phyloP scores from a whole-genome alignment of 805 yeast species.

The Wickerhamiella spandovensis region DNA sequence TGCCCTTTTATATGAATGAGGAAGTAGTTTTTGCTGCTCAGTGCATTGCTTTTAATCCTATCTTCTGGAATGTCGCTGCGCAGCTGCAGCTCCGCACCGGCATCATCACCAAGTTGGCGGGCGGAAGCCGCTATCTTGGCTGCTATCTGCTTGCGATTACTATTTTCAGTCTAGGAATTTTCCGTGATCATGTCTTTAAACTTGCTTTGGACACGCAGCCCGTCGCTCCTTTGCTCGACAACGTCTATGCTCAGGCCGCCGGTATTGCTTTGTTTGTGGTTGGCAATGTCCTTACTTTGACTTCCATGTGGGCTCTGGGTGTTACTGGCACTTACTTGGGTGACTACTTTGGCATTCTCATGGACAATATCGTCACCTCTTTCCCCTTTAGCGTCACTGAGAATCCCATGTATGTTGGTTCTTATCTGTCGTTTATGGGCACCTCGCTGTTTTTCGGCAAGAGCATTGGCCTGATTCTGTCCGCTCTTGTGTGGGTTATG shows the following conservation, averaged over 20 bases:
- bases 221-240: constrained; percentile 38
- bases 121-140: constrained; percentile 54
- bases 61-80: constrained; percentile 91
- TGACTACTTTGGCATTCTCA: constrained; percentile 91
- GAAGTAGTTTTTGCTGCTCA: constrained; percentile 13
- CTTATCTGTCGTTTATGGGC: constrained; percentile 79
- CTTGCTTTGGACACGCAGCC: constrained; percentile 62
- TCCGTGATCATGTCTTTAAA: constrained; percentile 62
- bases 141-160: constrained; percentile 75
- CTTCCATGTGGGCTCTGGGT: constrained; percentile 87
- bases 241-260: constrained; percentile 29
- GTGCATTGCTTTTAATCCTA: constrained; percentile 73
- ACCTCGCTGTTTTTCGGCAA: constrained; percentile 79
- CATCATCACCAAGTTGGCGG: constrained; percentile 57
- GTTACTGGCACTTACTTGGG: constrained; percentile 95
- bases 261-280: constrained; percentile 44
- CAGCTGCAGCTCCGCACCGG: constrained; percentile 71
- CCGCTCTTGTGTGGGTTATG: constrained; percentile 65
- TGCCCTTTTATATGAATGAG: constrained; percentile 7
- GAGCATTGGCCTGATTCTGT: constrained; percentile 72
- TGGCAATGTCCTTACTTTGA: constrained; percentile 70
- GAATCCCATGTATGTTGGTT: constrained; percentile 96
- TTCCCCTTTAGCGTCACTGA: constrained; percentile 87
- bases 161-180: constrained; percentile 74
- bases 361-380: constrained; percentile 76